Percentiles rank a stretch among this genome's conserved stretches.
phyloP scores from a whole-genome alignment of 257 asterid species.

The Phtheirospermum japonicum region DNA sequence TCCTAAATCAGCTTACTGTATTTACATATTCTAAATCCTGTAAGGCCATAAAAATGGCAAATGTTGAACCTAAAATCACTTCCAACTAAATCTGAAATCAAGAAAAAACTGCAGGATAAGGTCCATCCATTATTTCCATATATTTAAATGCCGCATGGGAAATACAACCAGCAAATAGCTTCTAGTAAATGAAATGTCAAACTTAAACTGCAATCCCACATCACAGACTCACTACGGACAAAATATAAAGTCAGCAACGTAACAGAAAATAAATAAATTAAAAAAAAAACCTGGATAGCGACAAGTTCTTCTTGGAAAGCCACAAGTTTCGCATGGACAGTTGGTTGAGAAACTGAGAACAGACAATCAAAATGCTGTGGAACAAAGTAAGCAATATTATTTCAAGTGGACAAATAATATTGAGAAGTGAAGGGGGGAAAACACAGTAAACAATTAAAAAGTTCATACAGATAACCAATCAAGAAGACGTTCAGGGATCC shows the following conservation, averaged over 20 bases:
- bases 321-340: constrained; percentile 75
- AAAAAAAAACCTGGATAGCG: constrained; percentile 51
- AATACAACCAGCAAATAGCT: constrained; percentile 4
- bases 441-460: constrained; percentile 13
- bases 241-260: constrained; percentile 15
- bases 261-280: constrained; percentile 10
- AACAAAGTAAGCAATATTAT: constrained; percentile 27
- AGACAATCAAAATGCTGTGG: constrained; percentile 75
- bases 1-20: constrained; percentile 1
- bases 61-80: constrained; percentile 20
- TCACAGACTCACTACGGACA: neutral
- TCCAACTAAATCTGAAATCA: constrained; percentile 15
- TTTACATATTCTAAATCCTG: neutral
- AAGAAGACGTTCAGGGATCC: constrained; percentile 78
- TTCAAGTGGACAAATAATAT: constrained; percentile 17
- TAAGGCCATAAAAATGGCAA: neutral
- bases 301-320: constrained; percentile 71
- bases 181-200: constrained; percentile 7
- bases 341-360: constrained; percentile 63
- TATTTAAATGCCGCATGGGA: neutral
- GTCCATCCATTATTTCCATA: constrained; percentile 2
- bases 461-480: constrained; percentile 92
- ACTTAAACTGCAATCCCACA: neutral
- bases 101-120: neutral
- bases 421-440: constrained; percentile 20